Conservation (phyloP, 495 filamentous ascomycete genomes). For the Hyaloscypha bicolor region DNA sequence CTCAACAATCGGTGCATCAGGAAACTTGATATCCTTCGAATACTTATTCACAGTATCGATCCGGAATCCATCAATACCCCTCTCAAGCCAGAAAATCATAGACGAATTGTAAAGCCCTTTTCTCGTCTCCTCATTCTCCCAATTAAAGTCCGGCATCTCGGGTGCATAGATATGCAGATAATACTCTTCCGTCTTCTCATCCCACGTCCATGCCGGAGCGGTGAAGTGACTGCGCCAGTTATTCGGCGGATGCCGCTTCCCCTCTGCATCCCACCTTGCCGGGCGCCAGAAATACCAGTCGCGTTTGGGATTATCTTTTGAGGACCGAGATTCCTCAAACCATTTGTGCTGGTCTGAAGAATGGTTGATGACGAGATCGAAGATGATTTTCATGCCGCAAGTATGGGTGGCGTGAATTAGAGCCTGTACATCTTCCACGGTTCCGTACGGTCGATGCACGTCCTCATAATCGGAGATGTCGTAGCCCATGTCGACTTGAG, state of each 20-base stretch:
- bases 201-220: constrained; percentile 58
- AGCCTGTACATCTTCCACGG: constrained; percentile 64
- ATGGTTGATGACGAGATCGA: constrained; percentile 69
- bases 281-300: constrained; percentile 67
- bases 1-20: constrained; percentile 55
- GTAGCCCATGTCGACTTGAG: constrained; percentile 63
- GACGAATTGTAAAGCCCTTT: constrained; percentile 53
- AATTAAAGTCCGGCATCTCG: constrained; percentile 64
- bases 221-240: constrained; percentile 53
- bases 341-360: constrained; percentile 64
- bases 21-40: constrained; percentile 58
- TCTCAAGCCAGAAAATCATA: constrained; percentile 64
- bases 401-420: constrained; percentile 56
- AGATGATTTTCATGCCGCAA: constrained; percentile 58
- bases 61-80: constrained; percentile 59
- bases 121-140: constrained; percentile 57
- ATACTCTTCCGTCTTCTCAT: constrained; percentile 56
- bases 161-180: constrained; percentile 60
- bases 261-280: constrained; percentile 50
- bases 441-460: constrained; percentile 61
- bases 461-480: constrained; percentile 68
- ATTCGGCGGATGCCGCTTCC: constrained; percentile 57
- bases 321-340: constrained; percentile 60
- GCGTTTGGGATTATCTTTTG: constrained; percentile 52
- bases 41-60: constrained; percentile 67